phyloP scores from a whole-genome alignment of 164 flowering plant genomes.

The Magnolia sinica region DNA sequence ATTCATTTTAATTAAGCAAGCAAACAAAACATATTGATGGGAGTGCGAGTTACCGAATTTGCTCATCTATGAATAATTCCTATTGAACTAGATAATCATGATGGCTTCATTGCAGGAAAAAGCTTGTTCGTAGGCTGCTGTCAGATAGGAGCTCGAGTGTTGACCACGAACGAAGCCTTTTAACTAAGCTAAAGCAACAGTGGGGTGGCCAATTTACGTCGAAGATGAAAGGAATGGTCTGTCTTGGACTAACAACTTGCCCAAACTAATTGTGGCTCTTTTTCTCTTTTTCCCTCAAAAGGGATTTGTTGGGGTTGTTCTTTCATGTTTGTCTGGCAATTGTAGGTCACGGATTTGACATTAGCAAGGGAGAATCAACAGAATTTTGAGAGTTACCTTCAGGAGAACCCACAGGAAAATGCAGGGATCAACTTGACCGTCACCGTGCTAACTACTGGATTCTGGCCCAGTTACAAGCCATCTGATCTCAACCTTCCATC shows the following conservation, averaged over 20 bases:
- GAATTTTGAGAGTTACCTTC: background rate
- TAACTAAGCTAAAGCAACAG: conserved; percentile 1
- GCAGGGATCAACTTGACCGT: background rate
- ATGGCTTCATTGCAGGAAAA: background rate
- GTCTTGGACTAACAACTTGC: background rate
- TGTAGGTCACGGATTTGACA: background rate
- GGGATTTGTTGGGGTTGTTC: background rate
- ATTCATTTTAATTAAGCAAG: background rate
- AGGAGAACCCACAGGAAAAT: background rate
- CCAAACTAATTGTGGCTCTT: background rate
- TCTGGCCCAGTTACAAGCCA: background rate
- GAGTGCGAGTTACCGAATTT: background rate
- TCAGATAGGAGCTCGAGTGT: background rate
- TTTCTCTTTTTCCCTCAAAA: background rate
- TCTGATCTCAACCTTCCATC: background rate
- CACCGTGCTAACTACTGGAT: background rate
- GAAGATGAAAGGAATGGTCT: conserved; percentile 4
- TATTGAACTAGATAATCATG: background rate
- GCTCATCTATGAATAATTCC: background rate
- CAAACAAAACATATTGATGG: background rate
- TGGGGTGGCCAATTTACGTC: background rate
- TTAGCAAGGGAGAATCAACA: conserved; percentile 1
- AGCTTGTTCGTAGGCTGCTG: background rate
- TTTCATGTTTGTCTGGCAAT: background rate
- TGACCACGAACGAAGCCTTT: background rate